phyloP scores from a whole-genome alignment of 495 filamentous ascomycete species.

The Oleoguttula mirabilis region DNA sequence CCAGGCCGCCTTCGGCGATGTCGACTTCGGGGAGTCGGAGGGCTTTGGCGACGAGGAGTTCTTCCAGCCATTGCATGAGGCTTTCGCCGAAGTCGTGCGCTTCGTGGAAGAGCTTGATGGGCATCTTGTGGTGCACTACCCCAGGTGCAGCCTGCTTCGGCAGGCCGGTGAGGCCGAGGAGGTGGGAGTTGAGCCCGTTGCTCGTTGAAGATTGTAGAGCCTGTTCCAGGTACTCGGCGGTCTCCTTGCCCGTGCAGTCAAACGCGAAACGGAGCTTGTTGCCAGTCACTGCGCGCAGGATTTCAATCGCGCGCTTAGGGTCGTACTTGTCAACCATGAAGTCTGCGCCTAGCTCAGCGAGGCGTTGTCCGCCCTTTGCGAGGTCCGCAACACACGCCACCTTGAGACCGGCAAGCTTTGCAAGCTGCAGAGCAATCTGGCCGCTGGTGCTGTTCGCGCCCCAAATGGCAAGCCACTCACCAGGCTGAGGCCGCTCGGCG shows the following conservation, averaged over 20 bases:
- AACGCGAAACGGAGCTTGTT: conserved; percentile 48
- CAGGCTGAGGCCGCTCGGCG: conserved; percentile 35
- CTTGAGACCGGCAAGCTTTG: conserved; percentile 44
- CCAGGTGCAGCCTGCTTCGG: conserved; percentile 39
- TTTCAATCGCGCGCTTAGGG: conserved; percentile 44
- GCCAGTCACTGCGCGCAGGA: conserved; percentile 42
- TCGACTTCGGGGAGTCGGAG: conserved; percentile 47
- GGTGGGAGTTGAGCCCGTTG: conserved; percentile 34
- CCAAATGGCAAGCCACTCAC: conserved; percentile 60
- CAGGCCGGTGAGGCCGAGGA: conserved; percentile 50
- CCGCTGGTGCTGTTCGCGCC: conserved; percentile 55
- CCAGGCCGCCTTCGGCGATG: conserved; percentile 45
- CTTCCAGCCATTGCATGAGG: conserved; percentile 49
- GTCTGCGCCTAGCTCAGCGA: conserved; percentile 42
- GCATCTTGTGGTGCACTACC: conserved; percentile 47
- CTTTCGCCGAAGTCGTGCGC: conserved; percentile 43
- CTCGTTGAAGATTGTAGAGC: conserved; percentile 30
- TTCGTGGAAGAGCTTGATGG: conserved; percentile 58
- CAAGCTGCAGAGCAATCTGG: conserved; percentile 46
- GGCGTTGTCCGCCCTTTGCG: conserved; percentile 46
- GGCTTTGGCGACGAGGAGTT: conserved; percentile 36
- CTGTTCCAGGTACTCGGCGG: conserved; percentile 39
- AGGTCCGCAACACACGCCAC: conserved; percentile 49
- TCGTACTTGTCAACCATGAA: conserved; percentile 52
- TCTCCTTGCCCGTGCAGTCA: conserved; percentile 50